Conservation (phyloP, 495 filamentous ascomycete species). For the Aspergillus ellipticus region DNA sequence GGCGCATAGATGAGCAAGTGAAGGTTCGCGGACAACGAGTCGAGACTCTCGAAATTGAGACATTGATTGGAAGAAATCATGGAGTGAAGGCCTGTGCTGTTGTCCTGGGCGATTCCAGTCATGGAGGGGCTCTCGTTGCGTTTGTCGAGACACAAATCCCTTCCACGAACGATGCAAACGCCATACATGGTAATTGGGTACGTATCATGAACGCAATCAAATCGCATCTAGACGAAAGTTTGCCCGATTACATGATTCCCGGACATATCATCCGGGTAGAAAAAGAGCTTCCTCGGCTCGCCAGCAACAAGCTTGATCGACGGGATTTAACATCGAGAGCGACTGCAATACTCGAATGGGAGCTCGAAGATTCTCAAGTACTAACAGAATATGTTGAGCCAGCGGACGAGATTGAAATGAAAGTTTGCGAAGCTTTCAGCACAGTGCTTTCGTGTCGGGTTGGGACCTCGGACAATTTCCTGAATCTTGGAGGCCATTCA, state of each 20-base stretch:
- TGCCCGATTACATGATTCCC: not conserved
- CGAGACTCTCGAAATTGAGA: not conserved
- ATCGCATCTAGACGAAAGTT: not conserved
- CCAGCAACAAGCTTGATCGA: not conserved
- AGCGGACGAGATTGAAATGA: not conserved
- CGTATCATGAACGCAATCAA: not conserved
- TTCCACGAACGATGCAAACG: not conserved
- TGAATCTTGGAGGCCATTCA: not conserved
- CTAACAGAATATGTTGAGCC: not conserved
- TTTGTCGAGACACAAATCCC: not conserved
- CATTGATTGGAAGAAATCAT: not conserved
- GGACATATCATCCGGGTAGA: not conserved
- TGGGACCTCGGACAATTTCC: not conserved
- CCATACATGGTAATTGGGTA: not conserved
- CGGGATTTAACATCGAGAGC: not conserved
- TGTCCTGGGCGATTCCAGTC: not conserved
- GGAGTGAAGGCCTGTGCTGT: not conserved
- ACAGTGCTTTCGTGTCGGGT: not conserved
- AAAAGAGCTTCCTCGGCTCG: not conserved
- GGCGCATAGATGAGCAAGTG: not conserved
- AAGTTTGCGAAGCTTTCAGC: not conserved
- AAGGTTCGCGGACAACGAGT: constrained; percentile 2
- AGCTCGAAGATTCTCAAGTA: not conserved
- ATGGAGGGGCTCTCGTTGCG: not conserved
- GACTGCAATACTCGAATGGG: not conserved